A percentile compares a stretch with the other conserved stretches of the same genome.
Evolutionary conservation across 495 filamentous ascomycete species (phyloP).

Genomic region (Trichocladium uniseriatum): DNA sequence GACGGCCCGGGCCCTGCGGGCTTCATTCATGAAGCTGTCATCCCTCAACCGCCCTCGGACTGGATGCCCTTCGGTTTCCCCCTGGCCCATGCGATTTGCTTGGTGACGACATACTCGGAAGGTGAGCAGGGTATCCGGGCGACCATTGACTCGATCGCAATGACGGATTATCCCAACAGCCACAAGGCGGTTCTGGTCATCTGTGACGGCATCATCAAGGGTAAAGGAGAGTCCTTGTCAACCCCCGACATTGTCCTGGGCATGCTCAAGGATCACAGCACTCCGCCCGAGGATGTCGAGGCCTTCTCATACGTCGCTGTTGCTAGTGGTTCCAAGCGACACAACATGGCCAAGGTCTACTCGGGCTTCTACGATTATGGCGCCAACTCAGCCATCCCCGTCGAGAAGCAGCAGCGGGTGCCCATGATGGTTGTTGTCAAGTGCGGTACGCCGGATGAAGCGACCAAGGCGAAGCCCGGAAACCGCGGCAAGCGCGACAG

Average conservation of each 20-base stretch:
- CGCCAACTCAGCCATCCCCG: constrained; percentile 61
- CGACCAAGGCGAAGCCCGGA: constrained; percentile 71
- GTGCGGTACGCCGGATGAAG: constrained; percentile 85
- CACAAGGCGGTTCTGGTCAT: constrained; percentile 95
- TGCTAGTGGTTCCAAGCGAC: constrained; percentile 88
- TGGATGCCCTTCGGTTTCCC: constrained; percentile 96
- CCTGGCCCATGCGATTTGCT: constrained; percentile 82
- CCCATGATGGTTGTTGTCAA: constrained; percentile 98
- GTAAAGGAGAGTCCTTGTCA: constrained; percentile 74
- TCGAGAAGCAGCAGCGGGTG: constrained; percentile 91
- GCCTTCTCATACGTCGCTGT: constrained; percentile 95
- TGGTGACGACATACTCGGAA: constrained; percentile 97
- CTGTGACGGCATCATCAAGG: constrained; percentile 97
- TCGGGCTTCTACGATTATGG: constrained; percentile 98
- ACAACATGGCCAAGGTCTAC: constrained; percentile 99
- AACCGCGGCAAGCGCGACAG: constrained; percentile 98
- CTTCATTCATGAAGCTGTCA: constrained; percentile 90
- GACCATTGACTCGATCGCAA: constrained; percentile 91
- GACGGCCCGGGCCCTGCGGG: constrained; percentile 79
- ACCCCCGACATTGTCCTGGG: constrained; percentile 84
- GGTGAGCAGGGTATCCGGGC: constrained; percentile 86
- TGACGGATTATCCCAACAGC: constrained; percentile 97
- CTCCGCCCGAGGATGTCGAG: constrained; percentile 68
- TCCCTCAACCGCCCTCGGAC: constrained; percentile 94
- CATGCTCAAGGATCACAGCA: constrained; percentile 90